Percentiles rank a stretch among this genome's conserved stretches.
Evolutionary conservation across 352 stramenopile genomes (phyloP).

Genomic region (Pythium brassicae): DNA sequence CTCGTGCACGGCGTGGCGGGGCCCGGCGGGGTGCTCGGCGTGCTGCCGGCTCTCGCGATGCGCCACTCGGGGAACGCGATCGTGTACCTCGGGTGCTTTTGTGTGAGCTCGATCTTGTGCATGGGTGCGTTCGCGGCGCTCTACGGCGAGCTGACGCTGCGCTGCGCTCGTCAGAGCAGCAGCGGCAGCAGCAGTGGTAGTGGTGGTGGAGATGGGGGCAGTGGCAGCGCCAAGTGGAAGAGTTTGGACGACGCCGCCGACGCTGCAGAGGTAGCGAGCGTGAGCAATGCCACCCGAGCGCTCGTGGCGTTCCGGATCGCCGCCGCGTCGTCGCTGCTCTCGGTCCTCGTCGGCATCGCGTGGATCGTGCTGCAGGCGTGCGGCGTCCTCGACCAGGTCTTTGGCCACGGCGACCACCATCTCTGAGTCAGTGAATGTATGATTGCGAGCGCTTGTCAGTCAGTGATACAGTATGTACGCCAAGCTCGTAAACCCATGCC

Average conservation of each 20-base stretch:
- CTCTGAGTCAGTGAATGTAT: not conserved
- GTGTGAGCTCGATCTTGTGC: constrained; percentile 71
- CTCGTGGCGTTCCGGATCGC: constrained; percentile 41
- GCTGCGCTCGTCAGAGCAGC: constrained; percentile 9
- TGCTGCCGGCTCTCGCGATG: constrained; percentile 84
- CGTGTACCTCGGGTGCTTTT: constrained; percentile 87
- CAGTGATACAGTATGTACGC: not conserved
- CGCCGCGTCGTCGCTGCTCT: constrained; percentile 46
- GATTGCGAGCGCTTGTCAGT: not conserved
- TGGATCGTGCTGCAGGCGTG: constrained; percentile 70
- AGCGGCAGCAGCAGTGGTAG: not conserved
- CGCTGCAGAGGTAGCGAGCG: constrained; percentile 9
- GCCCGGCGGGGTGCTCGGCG: constrained; percentile 66
- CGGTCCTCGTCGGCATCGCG: constrained; percentile 49
- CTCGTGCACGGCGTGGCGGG: constrained; percentile 87
- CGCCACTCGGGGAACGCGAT: constrained; percentile 37
- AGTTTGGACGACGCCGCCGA: constrained; percentile 6
- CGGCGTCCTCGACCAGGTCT: constrained; percentile 60
- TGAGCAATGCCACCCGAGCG: not conserved
- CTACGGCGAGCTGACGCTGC: constrained; percentile 67
- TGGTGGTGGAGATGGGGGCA: too few species aligned
- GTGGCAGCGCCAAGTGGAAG: not conserved
- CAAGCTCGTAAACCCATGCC: too few species aligned
- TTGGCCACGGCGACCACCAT: constrained; percentile 24
- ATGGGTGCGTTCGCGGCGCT: constrained; percentile 86